Percentiles rank a stretch among this genome's conserved stretches.
These are phyloP conservation scores for Lepidium africanum DNA, from an alignment of 345 rosid species.

Conservation along the genomic window DNA sequence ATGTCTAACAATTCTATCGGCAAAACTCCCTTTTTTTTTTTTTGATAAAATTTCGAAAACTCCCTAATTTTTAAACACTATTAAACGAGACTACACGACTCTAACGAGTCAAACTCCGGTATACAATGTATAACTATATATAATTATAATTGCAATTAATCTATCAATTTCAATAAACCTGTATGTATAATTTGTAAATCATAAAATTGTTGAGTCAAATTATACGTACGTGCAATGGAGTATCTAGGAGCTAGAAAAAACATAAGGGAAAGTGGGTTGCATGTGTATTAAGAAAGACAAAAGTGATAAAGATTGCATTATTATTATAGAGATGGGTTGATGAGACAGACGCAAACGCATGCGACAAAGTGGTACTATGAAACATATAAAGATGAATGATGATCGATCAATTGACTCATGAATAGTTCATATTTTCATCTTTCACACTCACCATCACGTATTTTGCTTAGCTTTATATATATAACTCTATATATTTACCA, in stretches of 20 bases:
- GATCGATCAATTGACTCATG: slow-evolving; percentile 28
- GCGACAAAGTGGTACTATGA: slow-evolving; percentile 29
- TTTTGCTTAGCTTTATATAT: not conserved
- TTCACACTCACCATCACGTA: slow-evolving; percentile 21
- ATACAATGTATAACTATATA: no score
- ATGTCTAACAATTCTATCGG: no score
- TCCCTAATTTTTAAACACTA: no score
- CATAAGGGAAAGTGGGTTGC: slow-evolving; percentile 17
- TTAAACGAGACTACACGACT: no score
- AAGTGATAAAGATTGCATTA: slow-evolving; percentile 22
- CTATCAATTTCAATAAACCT: not conserved
- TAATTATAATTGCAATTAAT: no score
- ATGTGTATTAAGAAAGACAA: slow-evolving; percentile 23
- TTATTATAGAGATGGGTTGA: slow-evolving; percentile 25
- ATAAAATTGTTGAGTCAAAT: not conserved
- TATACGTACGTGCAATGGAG: not conserved
- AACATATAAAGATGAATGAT: slow-evolving; percentile 23
- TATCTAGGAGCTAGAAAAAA: slow-evolving; percentile 1
- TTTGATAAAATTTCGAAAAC: no score
- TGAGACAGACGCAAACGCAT: slow-evolving; percentile 29
- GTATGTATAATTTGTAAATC: not conserved
- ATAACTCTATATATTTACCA: not conserved
- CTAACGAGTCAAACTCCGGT: no score
- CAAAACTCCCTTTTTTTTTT: no score
- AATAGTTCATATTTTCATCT: slow-evolving; percentile 26